Base-by-base conservation (phyloP, 306 rosid genomes). In the Prunus salicina region DNA sequence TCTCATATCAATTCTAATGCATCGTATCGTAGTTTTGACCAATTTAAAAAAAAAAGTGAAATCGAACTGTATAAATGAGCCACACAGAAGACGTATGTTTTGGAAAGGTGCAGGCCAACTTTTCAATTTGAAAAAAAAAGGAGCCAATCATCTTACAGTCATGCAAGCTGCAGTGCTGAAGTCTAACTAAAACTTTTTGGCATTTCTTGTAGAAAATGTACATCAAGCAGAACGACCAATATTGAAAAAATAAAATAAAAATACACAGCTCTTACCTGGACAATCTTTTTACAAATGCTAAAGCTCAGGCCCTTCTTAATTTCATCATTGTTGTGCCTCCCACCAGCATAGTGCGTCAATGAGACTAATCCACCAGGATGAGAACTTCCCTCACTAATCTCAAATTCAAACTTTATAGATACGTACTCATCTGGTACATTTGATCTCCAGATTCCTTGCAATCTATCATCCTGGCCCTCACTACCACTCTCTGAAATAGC, bases 211-310 rank as follows among this genome's bases (percentile, higher is more conserved):
- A 69, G 10, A 16, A 50, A 58, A 41, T 49, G 34, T 15, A 24
- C 1, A 72, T 28, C 18, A 56, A 38, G 49, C 20, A 12, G 15
- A 57, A 19, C 11, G 45, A 67, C 45, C 45, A 77, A 77, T 43
- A 6, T 71, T 50, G 6, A 49, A 13, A 25, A 69, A 13, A 20
- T 6, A 67, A 24, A 30, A 67, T 19, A n/a, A 16, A 24, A 8
- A 51, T 19, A 38, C 8, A 12, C 7, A 76, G 73, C 52, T 32
- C 75, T 52, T 81, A 90, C 97, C 88, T 88, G 89, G 69, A 87
- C 96, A 69, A 92, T 64, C 53, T 82, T 89, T 74, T 86, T 88
- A 87, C 91, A 92, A 79, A 89, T 75, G 79, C 78, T 84, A 85
- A 92, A 90, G 86, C 91, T 90, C 67, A 90, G 77, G 22, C 84